These are phyloP conservation scores for Xylariaceae sp. DNA, from an alignment of 2,329 filamentous ascomycete species.

Conservation along the genomic window DNA sequence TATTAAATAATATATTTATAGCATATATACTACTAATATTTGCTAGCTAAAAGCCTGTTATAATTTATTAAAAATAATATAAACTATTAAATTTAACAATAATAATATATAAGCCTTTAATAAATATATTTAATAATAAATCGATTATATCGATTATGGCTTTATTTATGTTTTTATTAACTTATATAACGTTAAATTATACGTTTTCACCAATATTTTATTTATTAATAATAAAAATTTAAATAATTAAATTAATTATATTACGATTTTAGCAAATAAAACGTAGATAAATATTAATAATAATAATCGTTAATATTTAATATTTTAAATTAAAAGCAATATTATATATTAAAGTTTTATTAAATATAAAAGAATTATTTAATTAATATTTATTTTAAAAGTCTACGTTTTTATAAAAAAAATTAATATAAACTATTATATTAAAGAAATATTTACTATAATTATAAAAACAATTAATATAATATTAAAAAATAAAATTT, in stretches of 20 bases:
- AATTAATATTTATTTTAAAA: neutral
- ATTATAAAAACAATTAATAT: neutral
- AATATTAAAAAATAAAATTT: neutral
- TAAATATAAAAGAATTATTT: neutral
- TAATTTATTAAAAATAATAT: neutral
- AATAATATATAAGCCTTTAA: neutral
- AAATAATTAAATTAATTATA: neutral
- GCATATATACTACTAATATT: neutral
- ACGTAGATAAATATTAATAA: neutral
- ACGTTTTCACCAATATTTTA: neutral
- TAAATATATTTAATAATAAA: neutral
- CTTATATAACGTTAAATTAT: neutral
- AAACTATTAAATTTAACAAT: neutral
- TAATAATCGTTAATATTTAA: neutral
- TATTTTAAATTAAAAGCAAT: constrained; percentile 3
- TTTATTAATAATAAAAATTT: neutral
- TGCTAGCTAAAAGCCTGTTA: neutral
- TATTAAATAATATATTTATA: neutral
- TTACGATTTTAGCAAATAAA: neutral
- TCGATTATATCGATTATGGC: neutral
- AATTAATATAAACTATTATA: neutral
- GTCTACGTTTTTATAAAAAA: neutral
- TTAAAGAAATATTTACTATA: neutral
- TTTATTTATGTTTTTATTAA: neutral
- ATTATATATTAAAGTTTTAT: constrained; percentile 4